phyloP scores from a whole-genome alignment of 2,329 filamentous ascomycete species.

The Colletotrichum zoysiae region DNA sequence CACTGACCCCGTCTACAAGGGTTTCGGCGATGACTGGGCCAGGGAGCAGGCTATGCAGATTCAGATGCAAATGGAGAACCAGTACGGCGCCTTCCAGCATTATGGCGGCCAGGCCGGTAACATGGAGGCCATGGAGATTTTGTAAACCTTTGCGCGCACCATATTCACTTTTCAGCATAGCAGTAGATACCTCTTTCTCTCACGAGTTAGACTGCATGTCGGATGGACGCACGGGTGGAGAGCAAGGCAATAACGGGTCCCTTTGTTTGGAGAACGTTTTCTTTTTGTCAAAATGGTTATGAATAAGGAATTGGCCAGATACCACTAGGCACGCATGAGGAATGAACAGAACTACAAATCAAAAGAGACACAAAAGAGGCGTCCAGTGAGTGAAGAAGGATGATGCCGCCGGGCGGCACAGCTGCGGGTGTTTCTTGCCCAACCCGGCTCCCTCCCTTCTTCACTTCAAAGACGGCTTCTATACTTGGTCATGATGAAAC shows the following conservation, averaged over 20 bases:
- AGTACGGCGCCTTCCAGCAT: constrained; percentile 74
- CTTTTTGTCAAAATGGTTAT: constrained; percentile 23
- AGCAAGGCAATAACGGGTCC: neutral
- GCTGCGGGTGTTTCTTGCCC: neutral
- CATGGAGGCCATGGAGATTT: constrained; percentile 63
- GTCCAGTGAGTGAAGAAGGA: neutral
- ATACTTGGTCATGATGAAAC: neutral
- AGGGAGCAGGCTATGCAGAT: constrained; percentile 60
- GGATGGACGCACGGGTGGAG: neutral
- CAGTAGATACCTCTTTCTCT: constrained; percentile 25
- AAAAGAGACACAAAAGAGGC: neutral
- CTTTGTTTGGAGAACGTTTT: neutral
- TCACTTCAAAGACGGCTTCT: neutral
- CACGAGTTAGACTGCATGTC: constrained; percentile 26
- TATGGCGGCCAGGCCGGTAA: constrained; percentile 55
- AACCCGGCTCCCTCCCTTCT: neutral
- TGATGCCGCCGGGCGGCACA: neutral
- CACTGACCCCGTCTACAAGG: constrained; percentile 77
- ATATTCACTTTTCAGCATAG: constrained; percentile 24
- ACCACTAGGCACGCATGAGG: constrained; percentile 35
- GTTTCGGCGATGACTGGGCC: constrained; percentile 48
- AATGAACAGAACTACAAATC: constrained; percentile 27
- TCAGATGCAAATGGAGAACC: constrained; percentile 73
- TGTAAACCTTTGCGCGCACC: constrained; percentile 48
- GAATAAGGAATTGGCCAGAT: constrained; percentile 26